A percentile compares a stretch with the other conserved stretches of the same genome.
phyloP scores from a whole-genome alignment of 306 rosid species.

The Biancaea sappan region DNA sequence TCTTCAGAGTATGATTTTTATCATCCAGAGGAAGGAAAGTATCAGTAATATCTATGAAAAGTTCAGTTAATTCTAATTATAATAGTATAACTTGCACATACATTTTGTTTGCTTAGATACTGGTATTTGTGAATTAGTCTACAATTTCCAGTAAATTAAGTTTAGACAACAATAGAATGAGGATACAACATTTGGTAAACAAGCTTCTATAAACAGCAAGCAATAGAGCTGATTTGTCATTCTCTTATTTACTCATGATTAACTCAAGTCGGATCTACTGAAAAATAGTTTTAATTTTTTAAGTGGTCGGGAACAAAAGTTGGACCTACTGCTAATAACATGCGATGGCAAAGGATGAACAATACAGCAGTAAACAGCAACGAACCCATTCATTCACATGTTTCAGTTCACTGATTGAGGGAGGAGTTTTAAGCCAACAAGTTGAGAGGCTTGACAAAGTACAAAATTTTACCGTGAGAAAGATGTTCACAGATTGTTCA shows the following conservation, averaged over 20 bases:
- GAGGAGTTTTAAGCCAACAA: neutral
- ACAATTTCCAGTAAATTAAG: neutral
- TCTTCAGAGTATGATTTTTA: neutral
- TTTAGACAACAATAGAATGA: neutral
- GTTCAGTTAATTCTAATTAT: neutral
- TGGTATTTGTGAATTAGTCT: neutral
- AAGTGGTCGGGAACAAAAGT: neutral
- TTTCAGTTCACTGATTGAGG: slow-evolving; percentile 6
- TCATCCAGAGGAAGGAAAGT: neutral
- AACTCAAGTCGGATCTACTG: neutral
- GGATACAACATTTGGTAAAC: neutral
- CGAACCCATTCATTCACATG: neutral
- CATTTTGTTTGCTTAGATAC: neutral
- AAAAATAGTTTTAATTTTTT: neutral
- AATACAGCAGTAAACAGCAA: neutral
- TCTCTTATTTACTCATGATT: neutral
- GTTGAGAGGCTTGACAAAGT: neutral
- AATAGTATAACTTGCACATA: neutral
- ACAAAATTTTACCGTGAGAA: slow-evolving; percentile 70
- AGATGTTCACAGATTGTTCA: slow-evolving; percentile 77
- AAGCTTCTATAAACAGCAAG: neutral
- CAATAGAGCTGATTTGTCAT: neutral
- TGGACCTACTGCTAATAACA: neutral
- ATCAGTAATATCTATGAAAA: neutral
- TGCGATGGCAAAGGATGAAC: neutral